Conservation (phyloP, 768 basidiomycete species). For the Leucocoprinus sp. region DNA sequence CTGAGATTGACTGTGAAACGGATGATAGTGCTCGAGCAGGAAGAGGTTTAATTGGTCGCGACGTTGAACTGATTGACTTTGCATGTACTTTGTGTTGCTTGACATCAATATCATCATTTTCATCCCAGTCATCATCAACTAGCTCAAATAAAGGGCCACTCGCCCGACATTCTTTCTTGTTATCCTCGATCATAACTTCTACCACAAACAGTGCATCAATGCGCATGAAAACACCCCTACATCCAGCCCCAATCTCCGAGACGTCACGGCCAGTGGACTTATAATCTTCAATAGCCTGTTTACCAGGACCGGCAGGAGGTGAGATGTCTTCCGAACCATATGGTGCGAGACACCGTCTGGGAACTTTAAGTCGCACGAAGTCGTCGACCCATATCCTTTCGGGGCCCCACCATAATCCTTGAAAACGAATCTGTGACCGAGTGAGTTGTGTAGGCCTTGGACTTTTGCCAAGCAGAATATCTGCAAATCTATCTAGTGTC, state of each 20-base stretch:
- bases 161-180: constrained; percentile 53
- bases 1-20: not conserved
- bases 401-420: constrained; percentile 85
- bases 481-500: not conserved
- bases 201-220: constrained; percentile 59
- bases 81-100: constrained; percentile 4
- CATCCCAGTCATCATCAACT: constrained; percentile 67
- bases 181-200: constrained; percentile 40
- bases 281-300: constrained; percentile 21
- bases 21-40: constrained; percentile 3
- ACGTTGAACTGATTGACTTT: constrained; percentile 1
- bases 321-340: constrained; percentile 50
- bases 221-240: constrained; percentile 65
- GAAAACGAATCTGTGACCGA: constrained; percentile 46
- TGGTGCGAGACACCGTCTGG: constrained; percentile 60
- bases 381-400: constrained; percentile 87
- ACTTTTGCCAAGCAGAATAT: not conserved
- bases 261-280: constrained; percentile 17
- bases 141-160: constrained; percentile 73
- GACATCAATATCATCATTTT: constrained; percentile 17
- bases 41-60: not conserved
- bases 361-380: constrained; percentile 68
- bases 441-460: constrained; percentile 16
- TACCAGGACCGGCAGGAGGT: constrained; percentile 55
- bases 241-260: constrained; percentile 40